Percentiles rank a stretch among this genome's conserved stretches.
phyloP scores from a whole-genome alignment of 768 basidiomycete genomes.

The Kwoniella shandongensis region DNA sequence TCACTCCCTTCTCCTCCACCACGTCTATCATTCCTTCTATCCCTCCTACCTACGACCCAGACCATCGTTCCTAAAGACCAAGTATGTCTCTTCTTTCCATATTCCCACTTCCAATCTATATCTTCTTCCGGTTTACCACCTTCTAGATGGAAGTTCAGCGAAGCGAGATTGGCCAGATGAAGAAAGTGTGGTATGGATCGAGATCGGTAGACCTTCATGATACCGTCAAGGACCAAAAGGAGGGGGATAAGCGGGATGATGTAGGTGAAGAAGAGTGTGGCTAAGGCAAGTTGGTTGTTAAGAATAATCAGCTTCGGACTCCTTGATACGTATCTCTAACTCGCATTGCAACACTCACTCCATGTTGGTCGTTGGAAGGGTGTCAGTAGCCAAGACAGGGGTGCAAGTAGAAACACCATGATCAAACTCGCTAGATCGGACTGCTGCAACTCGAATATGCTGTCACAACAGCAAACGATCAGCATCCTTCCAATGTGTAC shows the following conservation, averaged over 20 bases:
- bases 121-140: constrained; percentile 23
- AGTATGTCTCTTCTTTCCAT: constrained; percentile 35
- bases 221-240: constrained; percentile 47
- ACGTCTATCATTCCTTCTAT: not conserved
- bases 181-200: constrained; percentile 35
- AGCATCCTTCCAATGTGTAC: not conserved
- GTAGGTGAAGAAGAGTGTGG: constrained; percentile 47
- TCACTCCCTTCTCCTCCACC: constrained; percentile 1
- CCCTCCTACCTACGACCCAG: constrained; percentile 36
- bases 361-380: constrained; percentile 33
- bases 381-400: constrained; percentile 37
- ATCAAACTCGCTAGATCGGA: constrained; percentile 37
- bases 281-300: constrained; percentile 18
- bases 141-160: constrained; percentile 27
- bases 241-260: constrained; percentile 48
- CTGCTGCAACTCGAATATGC: constrained; percentile 50
- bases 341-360: too few relatives aligned
- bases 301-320: too few relatives aligned
- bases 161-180: constrained; percentile 22
- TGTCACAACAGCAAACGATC: constrained; percentile 8
- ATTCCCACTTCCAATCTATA: constrained; percentile 45
- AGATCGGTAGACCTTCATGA: constrained; percentile 41
- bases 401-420: constrained; percentile 31
- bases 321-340: too few relatives aligned
- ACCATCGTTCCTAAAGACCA: constrained; percentile 33